Evolutionary conservation across 345 rosid genomes (phyloP).

Genomic region (Citrus sp.): DNA sequence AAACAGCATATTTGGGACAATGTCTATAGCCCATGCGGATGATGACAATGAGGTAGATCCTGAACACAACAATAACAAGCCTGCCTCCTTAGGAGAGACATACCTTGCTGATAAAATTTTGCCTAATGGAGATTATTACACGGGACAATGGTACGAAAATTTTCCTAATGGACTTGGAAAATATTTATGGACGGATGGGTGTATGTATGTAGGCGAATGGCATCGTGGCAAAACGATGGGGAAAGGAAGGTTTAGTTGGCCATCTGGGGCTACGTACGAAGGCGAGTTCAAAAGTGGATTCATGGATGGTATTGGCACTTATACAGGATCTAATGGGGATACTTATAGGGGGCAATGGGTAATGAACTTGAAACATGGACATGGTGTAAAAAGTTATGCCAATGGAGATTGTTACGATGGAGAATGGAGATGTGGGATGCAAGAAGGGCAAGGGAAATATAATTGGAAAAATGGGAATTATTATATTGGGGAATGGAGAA

Average conservation of each 20-base stretch:
- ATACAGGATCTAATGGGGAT: slow-evolving; percentile 56
- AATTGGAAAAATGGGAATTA: slow-evolving; percentile 58
- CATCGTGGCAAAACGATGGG: slow-evolving; percentile 79
- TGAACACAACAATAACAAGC: background rate
- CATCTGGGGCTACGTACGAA: slow-evolving; percentile 80
- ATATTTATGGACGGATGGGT: slow-evolving; percentile 89
- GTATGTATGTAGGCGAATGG: slow-evolving; percentile 90
- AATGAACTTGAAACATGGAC: slow-evolving; percentile 88
- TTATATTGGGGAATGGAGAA: slow-evolving; percentile 79
- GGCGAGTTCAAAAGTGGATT: slow-evolving; percentile 91
- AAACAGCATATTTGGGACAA: slow-evolving; percentile 77
- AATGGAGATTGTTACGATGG: slow-evolving; percentile 88
- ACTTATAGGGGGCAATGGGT: slow-evolving; percentile 79
- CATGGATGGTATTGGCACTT: slow-evolving; percentile 85
- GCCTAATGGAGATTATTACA: slow-evolving; percentile 83
- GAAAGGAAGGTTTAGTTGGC: slow-evolving; percentile 85
- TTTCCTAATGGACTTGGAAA: slow-evolving; percentile 86
- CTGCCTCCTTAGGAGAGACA: slow-evolving; percentile 26
- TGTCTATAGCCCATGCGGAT: slow-evolving; percentile 46
- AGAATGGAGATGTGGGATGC: slow-evolving; percentile 77
- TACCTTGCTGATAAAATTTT: slow-evolving; percentile 67
- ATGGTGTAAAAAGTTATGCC: slow-evolving; percentile 52
- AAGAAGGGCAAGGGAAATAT: slow-evolving; percentile 80
- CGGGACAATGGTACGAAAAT: slow-evolving; percentile 82
- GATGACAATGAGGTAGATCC: slow-evolving; percentile 36